Evolutionary conservation across 1,284 basidiomycete genomes (phyloP).

Genomic region (Irpex lacteus): DNA sequence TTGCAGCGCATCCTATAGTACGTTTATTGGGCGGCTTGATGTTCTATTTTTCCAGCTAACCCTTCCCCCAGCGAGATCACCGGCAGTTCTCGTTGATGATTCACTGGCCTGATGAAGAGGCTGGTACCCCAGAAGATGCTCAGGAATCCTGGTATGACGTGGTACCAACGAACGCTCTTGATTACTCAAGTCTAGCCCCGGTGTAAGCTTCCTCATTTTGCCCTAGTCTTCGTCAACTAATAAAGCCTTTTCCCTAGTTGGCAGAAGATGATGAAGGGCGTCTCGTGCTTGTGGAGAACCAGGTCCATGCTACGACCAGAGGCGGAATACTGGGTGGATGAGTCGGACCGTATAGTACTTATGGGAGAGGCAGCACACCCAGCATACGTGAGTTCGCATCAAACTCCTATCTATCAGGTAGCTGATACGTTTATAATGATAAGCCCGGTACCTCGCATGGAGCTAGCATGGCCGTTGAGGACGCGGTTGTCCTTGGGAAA

Average conservation of each 20-base stretch:
- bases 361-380: conserved; percentile 18
- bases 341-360: conserved; percentile 14
- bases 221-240: not conserved
- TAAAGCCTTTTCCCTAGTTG: conserved; percentile 1
- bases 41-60: not conserved
- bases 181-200: not conserved
- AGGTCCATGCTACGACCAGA: conserved; percentile 12
- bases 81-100: conserved; percentile 14
- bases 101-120: conserved; percentile 14
- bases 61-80: not conserved
- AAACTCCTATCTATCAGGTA: not conserved
- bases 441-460: conserved; percentile 26
- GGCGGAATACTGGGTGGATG: conserved; percentile 16
- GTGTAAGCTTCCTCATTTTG: conserved; percentile 1
- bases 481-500: conserved; percentile 28
- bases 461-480: conserved; percentile 27
- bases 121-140: conserved; percentile 8
- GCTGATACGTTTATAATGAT: not conserved
- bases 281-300: conserved; percentile 11
- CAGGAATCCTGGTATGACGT: conserved; percentile 15
- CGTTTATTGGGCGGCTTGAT: not conserved
- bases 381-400: conserved; percentile 10
- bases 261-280: conserved; percentile 12
- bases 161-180: conserved; percentile 8
- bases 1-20: conserved; percentile 14